Conservation (phyloP, 176 grass and related monocot species). For the Tuctoria greenei region DNA sequence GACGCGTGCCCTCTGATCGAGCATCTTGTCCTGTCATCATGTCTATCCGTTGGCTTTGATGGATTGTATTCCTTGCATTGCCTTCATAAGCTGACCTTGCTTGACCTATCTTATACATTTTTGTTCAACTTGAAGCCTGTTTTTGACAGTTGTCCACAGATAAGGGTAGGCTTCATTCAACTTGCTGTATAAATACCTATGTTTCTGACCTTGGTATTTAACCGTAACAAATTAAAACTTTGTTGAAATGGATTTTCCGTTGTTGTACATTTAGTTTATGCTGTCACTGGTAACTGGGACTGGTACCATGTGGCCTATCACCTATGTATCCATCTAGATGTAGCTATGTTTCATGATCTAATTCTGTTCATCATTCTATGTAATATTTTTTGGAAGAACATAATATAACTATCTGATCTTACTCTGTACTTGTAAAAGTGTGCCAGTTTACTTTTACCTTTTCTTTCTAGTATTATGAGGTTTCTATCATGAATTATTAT, state of each 20-base stretch:
- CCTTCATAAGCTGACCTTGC: slow-evolving; percentile 69
- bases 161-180: slow-evolving; percentile 52
- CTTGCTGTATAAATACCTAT: not conserved
- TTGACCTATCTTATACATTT: slow-evolving; percentile 99
- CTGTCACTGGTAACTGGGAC: not conserved
- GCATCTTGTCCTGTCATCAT: slow-evolving; percentile 77
- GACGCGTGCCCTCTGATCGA: slow-evolving; percentile 67
- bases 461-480: no score
- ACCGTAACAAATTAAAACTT: not conserved
- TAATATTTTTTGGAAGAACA: no score
- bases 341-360: no score
- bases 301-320: not conserved
- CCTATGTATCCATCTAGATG: not conserved
- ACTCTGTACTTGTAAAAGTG: no score
- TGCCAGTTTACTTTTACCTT: no score
- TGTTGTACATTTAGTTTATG: not conserved
- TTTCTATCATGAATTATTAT: no score
- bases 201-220: not conserved
- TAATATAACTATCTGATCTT: no score
- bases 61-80: slow-evolving; percentile 83
- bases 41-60: slow-evolving; percentile 56
- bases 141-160: slow-evolving; percentile 75
- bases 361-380: no score
- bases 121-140: slow-evolving; percentile 82
- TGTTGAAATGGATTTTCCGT: not conserved